phyloP scores from a whole-genome alignment of 2,329 filamentous ascomycete species.

The Dothidotthia symphoricarpi region DNA sequence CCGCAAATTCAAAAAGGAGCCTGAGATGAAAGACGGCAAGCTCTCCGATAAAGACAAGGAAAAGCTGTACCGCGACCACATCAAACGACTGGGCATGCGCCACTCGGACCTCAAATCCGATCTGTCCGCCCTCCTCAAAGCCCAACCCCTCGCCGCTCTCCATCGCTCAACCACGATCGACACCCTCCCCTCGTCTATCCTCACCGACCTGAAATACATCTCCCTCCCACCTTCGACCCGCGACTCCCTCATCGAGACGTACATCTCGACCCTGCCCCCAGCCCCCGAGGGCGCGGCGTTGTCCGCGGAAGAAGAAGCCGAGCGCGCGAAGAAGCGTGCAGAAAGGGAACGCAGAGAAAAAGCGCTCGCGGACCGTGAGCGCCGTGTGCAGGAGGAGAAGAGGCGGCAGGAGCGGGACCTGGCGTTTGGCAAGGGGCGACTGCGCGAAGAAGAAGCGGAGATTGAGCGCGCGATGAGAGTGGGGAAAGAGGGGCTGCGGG shows the following conservation, averaged over 20 bases:
- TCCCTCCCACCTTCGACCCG: slow-evolving; percentile 61
- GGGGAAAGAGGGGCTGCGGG: slow-evolving; percentile 63
- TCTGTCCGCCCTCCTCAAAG: slow-evolving; percentile 63
- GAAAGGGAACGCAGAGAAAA: slow-evolving; percentile 56
- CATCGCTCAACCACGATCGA: slow-evolving; percentile 59
- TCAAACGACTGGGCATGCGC: slow-evolving; percentile 64
- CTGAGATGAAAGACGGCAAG: slow-evolving; percentile 70
- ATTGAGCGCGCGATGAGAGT: slow-evolving; percentile 68
- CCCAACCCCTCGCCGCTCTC: slow-evolving; percentile 58
- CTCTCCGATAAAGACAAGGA: slow-evolving; percentile 67
- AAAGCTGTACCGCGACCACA: slow-evolving; percentile 73
- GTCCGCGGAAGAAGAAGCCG: slow-evolving; percentile 54
- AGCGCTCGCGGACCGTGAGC: slow-evolving; percentile 65
- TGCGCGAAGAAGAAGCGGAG: slow-evolving; percentile 67
- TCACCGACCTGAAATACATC: slow-evolving; percentile 68
- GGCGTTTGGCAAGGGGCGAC: slow-evolving; percentile 58
- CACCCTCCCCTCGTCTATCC: slow-evolving; percentile 60
- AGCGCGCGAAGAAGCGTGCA: slow-evolving; percentile 39
- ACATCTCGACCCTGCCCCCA: slow-evolving; percentile 62
- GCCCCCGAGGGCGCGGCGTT: slow-evolving; percentile 50
- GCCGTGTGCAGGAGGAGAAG: slow-evolving; percentile 63
- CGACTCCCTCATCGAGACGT: slow-evolving; percentile 64
- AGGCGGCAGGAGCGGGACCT: slow-evolving; percentile 59
- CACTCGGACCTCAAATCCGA: slow-evolving; percentile 67
- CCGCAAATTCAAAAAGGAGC: slow-evolving; percentile 80